Base-by-base conservation (phyloP, 352 stramenopile species). In the Globisporangium paddicum region DNA sequence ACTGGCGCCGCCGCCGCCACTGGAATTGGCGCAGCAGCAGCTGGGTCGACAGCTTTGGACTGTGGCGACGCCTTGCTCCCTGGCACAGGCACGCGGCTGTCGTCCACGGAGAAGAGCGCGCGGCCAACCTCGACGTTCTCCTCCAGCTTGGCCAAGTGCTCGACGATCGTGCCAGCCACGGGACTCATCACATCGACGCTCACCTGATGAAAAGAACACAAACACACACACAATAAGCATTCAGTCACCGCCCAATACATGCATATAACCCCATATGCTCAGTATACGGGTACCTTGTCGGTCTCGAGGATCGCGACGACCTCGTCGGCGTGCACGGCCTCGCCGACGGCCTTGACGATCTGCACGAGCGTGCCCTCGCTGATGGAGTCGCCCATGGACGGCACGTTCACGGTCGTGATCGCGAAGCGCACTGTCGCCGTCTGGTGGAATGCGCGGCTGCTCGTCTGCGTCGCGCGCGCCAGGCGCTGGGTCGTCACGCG, bases 271-370 rank as follows among this genome's bases (percentile, higher is more conserved):
- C 35, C 2, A 19, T 2, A 59, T 28, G 42, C 38, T 32, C n/a
- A n/a, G 16, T 18, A 19, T 0, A 18, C 16, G 38, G 6, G 68
- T 16, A 99, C 97, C 82, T 99, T 99, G 71, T 99, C 97, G 1
- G 97, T 99, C 82, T 99, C 97, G 26, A 99, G 81, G 48, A 99
- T 87, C n/a, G 97, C 83, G 13, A 99, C 90, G 32, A 99, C 96
- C 47, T 99, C 96, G 77, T 99, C 97, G 26, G 86, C 83, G 40
- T 96, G 71, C 37, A 99, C 93, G 30, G 79, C 81, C 66, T 99
- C 94, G 35, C 97, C 97, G 11, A 82, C 72, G 7, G 79, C 79
- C 65, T 98, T 98, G 62, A 94, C 83, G 67, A 98, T 96, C 71
- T 98, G 83, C 30, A 98, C 96, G 56, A 99, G 86, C 35, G 96